These are phyloP conservation scores for Leccinum disarticulatum DNA, from an alignment of 768 basidiomycete genomes.

Conservation along the genomic window DNA sequence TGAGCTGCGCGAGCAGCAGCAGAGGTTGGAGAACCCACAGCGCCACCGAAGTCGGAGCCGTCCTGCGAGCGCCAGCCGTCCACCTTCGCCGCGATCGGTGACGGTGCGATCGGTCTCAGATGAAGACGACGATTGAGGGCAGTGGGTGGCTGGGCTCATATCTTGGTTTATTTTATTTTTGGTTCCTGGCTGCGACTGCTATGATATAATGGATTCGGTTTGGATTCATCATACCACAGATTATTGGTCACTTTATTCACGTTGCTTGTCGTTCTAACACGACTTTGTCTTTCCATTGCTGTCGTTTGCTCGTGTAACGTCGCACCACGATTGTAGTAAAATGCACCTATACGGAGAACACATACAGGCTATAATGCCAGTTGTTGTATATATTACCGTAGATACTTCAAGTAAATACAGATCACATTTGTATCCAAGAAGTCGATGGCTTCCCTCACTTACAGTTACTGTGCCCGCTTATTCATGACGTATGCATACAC, in stretches of 20 bases:
- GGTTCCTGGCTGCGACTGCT: not conserved
- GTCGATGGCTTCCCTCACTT: not conserved
- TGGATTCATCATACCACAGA: constrained; percentile 11
- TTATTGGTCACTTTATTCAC: constrained; percentile 31
- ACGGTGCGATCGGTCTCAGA: constrained; percentile 12
- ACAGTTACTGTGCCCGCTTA: not conserved
- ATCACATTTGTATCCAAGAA: not conserved
- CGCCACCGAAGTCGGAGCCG: constrained; percentile 24
- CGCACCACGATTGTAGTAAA: not conserved
- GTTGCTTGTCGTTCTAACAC: not conserved
- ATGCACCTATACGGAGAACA: not conserved
- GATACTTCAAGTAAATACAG: not conserved
- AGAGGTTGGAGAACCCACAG: constrained; percentile 27
- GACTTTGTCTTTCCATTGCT: not conserved
- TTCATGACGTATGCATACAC: not conserved
- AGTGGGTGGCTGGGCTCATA: not conserved
- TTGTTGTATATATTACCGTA: not conserved
- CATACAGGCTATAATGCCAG: not conserved
- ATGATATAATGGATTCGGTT: constrained; percentile 7
- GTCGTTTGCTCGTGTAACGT: not conserved
- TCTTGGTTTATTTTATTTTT: not conserved
- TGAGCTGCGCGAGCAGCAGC: constrained; percentile 51
- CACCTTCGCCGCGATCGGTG: constrained; percentile 19
- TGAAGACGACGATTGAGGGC: constrained; percentile 19
- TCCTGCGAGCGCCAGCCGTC: constrained; percentile 11